phyloP scores from a whole-genome alignment of 495 filamentous ascomycete genomes.

The Penicillium crystallinum region DNA sequence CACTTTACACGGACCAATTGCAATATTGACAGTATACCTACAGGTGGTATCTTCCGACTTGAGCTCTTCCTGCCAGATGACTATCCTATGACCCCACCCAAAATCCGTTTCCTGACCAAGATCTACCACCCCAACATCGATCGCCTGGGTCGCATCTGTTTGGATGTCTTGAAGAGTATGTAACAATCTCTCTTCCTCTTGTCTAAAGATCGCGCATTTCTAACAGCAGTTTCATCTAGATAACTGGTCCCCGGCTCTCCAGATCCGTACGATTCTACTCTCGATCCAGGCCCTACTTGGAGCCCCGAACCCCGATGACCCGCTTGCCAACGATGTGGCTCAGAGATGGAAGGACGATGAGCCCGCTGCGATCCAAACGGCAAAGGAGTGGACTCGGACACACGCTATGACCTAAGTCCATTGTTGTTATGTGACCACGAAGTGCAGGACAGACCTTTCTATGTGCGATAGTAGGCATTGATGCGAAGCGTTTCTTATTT shows the following conservation, averaged over 20 bases:
- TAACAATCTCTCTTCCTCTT: not conserved
- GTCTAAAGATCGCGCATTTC: not conserved
- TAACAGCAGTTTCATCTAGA: conserved; percentile 48
- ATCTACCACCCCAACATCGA: conserved; percentile 99
- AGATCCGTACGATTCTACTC: conserved; percentile 95
- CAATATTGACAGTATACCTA: not conserved
- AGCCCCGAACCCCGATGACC: conserved; percentile 95
- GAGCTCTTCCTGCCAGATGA: conserved; percentile 99
- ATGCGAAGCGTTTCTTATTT: not conserved
- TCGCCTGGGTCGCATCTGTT: conserved; percentile 90
- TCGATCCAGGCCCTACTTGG: conserved; percentile 96
- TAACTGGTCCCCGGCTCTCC: conserved; percentile 97
- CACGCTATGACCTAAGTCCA: conserved; percentile 57
- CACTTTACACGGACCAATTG: conserved; percentile 8
- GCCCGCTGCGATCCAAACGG: conserved; percentile 81
- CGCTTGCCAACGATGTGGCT: conserved; percentile 94
- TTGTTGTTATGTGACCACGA: conserved; percentile 38
- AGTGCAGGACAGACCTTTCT: conserved; percentile 10
- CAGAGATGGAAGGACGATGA: conserved; percentile 97
- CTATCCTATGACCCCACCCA: conserved; percentile 98
- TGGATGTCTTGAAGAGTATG: conserved; percentile 95
- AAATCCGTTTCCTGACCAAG: conserved; percentile 97
- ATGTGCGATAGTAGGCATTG: conserved; percentile 8
- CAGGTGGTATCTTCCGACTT: conserved; percentile 92
- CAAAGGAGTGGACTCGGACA: conserved; percentile 79